phyloP scores from a whole-genome alignment of 257 asterid genomes.

The Mitragyna speciosa region DNA sequence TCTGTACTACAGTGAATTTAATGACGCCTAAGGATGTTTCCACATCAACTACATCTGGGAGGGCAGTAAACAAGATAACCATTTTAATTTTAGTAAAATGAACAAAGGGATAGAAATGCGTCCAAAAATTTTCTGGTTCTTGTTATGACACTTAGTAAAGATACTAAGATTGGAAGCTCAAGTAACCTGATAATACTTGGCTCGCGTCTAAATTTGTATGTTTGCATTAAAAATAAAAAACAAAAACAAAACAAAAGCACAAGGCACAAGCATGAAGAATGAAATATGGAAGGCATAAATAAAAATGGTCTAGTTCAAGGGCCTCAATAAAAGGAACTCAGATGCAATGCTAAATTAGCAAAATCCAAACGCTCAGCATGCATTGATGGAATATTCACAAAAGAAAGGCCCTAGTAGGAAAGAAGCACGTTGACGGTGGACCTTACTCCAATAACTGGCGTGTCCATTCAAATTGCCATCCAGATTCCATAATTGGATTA shows the following conservation, averaged over 20 bases:
- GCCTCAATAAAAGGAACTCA: neutral
- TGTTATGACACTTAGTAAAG: too few relatives aligned
- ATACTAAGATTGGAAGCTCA: too few relatives aligned
- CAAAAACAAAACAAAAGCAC: too few relatives aligned
- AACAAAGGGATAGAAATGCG: too few relatives aligned
- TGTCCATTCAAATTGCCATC: neutral
- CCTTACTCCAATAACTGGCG: neutral
- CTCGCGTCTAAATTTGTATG: too few relatives aligned
- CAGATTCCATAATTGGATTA: neutral
- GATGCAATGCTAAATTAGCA: neutral
- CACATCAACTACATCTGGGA: constrained; percentile 10
- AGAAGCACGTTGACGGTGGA: neutral
- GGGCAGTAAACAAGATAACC: neutral
- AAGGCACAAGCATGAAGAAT: too few relatives aligned
- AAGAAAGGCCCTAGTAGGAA: neutral
- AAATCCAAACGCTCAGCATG: neutral
- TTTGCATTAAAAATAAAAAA: too few relatives aligned
- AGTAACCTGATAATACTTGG: too few relatives aligned
- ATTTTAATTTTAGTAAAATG: too few relatives aligned
- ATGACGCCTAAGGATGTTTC: constrained; percentile 1
- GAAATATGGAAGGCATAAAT: neutral
- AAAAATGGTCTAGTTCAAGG: neutral
- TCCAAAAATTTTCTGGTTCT: too few relatives aligned
- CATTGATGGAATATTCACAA: neutral
- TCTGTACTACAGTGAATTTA: neutral